These are phyloP conservation scores for Chlamydomonas eustigma DNA, from an alignment of 139 green algal genomes.

Conservation along the genomic window DNA sequence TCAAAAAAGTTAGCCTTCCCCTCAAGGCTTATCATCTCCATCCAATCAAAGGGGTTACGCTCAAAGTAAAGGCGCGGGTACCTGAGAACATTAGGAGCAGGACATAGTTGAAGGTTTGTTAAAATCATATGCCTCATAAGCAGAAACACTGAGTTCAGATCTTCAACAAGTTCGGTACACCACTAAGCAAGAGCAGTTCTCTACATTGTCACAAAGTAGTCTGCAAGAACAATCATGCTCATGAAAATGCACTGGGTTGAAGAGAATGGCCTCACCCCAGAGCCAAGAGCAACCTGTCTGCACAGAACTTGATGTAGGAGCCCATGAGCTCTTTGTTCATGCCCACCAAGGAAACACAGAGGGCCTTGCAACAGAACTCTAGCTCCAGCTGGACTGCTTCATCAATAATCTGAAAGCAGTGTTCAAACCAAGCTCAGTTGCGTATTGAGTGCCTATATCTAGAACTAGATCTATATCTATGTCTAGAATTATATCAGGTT, in stretches of 20 bases:
- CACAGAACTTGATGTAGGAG: slow-evolving; percentile 92
- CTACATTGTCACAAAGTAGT: no score
- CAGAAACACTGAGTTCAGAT: no score
- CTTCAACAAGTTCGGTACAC: no score
- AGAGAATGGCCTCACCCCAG: slow-evolving; percentile 67
- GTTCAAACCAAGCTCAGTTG: no score
- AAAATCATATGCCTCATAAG: no score
- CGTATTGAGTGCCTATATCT: no score
- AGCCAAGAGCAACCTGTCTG: slow-evolving; percentile 89
- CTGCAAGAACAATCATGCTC: no score
- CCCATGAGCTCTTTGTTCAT: slow-evolving; percentile 84
- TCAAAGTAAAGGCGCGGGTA: slow-evolving; percentile 44
- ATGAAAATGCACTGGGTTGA: no score
- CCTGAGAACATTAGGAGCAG: not conserved
- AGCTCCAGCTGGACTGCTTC: slow-evolving; percentile 94
- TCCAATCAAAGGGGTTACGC: slow-evolving; percentile 93
- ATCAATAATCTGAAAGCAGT: slow-evolving; percentile 12
- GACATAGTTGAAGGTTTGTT: no score
- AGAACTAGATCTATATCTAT: no score
- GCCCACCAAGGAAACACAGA: slow-evolving; percentile 62
- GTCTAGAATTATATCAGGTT: not conserved
- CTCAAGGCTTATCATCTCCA: slow-evolving; percentile 85
- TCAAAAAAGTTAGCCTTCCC: slow-evolving; percentile 97
- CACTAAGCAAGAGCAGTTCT: no score
- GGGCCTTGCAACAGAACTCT: slow-evolving; percentile 72